Conservation (phyloP, 2,329 filamentous ascomycete genomes). For the Harringtonia aguacate region DNA sequence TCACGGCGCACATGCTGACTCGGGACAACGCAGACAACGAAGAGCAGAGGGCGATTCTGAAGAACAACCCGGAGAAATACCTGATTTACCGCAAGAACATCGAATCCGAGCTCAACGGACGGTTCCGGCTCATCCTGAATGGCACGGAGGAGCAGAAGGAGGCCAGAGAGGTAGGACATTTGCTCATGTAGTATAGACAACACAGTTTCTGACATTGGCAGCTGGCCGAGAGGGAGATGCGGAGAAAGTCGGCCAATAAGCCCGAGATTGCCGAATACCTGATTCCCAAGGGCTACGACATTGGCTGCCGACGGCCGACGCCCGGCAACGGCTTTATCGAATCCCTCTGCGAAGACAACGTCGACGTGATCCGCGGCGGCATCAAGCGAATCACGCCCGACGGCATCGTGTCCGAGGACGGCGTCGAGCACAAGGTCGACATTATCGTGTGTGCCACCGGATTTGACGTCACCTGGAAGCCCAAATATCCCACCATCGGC, state of each 20-base stretch:
- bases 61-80: constrained; percentile 42
- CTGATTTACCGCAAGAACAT: constrained; percentile 36
- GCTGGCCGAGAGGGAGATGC: constrained; percentile 5
- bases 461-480: constrained; percentile 40
- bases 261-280: constrained; percentile 19
- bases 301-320: constrained; percentile 33
- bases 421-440: constrained; percentile 38
- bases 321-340: constrained; percentile 39
- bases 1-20: too few relatives aligned
- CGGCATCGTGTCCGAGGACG: constrained; percentile 35
- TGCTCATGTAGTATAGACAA: too few relatives aligned
- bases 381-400: constrained; percentile 33
- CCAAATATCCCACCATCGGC: constrained; percentile 37
- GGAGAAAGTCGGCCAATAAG: constrained; percentile 19
- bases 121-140: constrained; percentile 31
- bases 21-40: constrained; percentile 16
- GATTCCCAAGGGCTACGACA: constrained; percentile 36
- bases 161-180: constrained; percentile 2
- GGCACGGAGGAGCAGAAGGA: constrained; percentile 6
- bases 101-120: constrained; percentile 37
- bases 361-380: constrained; percentile 31
- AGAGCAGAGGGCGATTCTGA: constrained; percentile 34
- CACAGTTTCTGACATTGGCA: too few relatives aligned
- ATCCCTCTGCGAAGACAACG: constrained; percentile 31
- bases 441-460: constrained; percentile 45